Evolutionary conservation across 805 yeast species (phyloP), one percentile per base, ranked within the genome.

Genomic region (Ogataea nakhonphanomensis): DNA sequence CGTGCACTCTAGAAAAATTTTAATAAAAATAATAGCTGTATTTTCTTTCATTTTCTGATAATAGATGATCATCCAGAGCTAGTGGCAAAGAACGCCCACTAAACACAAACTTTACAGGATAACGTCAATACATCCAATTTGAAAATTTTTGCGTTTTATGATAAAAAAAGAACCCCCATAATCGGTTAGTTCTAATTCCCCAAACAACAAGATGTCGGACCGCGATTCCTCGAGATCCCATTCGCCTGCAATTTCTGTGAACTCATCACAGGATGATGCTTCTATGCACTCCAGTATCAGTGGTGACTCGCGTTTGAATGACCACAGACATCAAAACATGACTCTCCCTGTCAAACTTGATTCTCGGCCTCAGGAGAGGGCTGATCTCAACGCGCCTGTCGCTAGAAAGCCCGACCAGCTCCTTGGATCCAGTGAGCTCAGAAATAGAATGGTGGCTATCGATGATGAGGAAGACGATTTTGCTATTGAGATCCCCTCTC

Each of bases 291-390:
- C 69, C 12, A 52, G 57, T 15, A 61, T 65, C 29, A 61, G 65
- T 41, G 67, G 60, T 20, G 67, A 62, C 34, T 58, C 64, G 5
- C 52, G 50, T 22, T 44, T 65, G 35, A 59, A 65, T 39, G 69
- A 64, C 37, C 68, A 64, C 37, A 55, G 68, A 43, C 42, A 62
- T 26, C 68, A 64, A 38, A 51, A 43, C 30, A 42, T 57, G 51
- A 58, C 65, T 5, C 47, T 63, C 11, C 68, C 67, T 4, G 59
- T 60, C 12, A 51, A 61, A 35, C 55, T 53, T 14, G 62, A 61
- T 7, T 51, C 63, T 6, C 41, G 27, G 29, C 20, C 17, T 32
- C 45, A 22, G 39, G 51, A 50, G 41, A 50, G 48, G 22, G 27
- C 25, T 7, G 41, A 39, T 11, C 27, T 21, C 10, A 33, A 27